Evolutionary conservation across 768 basidiomycete species (phyloP).

Genomic region (Suillus placidus): DNA sequence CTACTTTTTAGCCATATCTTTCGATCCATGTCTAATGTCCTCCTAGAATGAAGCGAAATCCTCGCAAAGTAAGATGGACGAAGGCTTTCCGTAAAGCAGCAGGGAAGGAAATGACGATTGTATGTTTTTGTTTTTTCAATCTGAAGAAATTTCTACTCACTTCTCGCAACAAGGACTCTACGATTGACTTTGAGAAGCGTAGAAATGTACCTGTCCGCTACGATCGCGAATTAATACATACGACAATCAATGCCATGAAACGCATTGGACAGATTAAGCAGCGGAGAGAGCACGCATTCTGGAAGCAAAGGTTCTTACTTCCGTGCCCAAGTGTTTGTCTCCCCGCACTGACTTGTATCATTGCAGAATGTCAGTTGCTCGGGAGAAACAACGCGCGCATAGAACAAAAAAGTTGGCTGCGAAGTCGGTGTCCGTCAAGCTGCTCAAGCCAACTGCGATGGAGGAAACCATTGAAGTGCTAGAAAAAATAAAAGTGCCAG

Average conservation of each 20-base stretch:
- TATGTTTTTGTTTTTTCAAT: conserved; percentile 42
- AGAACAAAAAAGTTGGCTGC: conserved; percentile 65
- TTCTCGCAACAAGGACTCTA: conserved; percentile 75
- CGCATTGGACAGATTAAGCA: conserved; percentile 90
- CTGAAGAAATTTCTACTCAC: conserved; percentile 5
- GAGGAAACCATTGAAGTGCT: conserved; percentile 53
- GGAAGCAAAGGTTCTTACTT: conserved; percentile 78
- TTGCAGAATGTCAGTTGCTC: conserved; percentile 79
- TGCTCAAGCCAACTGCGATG: conserved; percentile 63
- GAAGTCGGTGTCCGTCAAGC: conserved; percentile 57
- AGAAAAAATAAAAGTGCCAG: conserved; percentile 78
- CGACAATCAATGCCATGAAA: conserved; percentile 96
- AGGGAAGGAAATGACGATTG: conserved; percentile 99
- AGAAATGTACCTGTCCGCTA: conserved; percentile 97
- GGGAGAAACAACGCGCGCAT: conserved; percentile 75
- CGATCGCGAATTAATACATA: conserved; percentile 90
- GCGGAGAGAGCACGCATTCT: conserved; percentile 92
- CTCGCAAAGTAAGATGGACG: conserved; percentile 98
- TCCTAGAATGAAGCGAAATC: conserved; percentile 96
- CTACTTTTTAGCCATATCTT: neutral
- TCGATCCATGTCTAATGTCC: conserved; percentile 2
- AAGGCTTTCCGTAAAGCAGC: conserved; percentile 99
- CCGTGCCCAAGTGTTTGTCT: neutral
- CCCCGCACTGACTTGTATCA: conserved; percentile 1
- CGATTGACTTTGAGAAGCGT: conserved; percentile 98